Percentiles rank a stretch among this genome's conserved stretches.
These are phyloP conservation scores for Brasilioporus rufonigricans DNA, from an alignment of 768 basidiomycete genomes.

Conservation along the genomic window DNA sequence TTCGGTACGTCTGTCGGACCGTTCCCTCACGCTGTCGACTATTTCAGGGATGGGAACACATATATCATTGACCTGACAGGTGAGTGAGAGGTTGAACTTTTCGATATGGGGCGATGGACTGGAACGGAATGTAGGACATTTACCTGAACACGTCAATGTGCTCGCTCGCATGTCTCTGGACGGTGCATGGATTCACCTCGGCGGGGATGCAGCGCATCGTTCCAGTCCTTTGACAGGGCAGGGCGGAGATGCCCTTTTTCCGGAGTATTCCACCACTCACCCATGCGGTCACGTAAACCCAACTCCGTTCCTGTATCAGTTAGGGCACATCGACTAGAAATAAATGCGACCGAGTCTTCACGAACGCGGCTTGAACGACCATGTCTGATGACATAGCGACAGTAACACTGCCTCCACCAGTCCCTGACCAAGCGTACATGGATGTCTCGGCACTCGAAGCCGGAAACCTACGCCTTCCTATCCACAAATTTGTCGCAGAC, in stretches of 20 bases:
- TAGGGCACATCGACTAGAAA: too few relatives aligned
- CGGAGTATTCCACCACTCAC: too few relatives aligned
- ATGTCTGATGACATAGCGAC: slow-evolving; percentile 33
- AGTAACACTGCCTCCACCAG: too few relatives aligned
- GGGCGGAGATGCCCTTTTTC: too few relatives aligned
- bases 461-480: too few relatives aligned
- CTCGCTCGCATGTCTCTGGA: background rate
- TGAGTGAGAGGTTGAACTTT: background rate
- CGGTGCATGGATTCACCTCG: background rate
- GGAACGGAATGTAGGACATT: background rate
- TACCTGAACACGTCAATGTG: background rate
- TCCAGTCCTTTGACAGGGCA: background rate
- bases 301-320: too few relatives aligned
- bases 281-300: too few relatives aligned
- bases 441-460: too few relatives aligned
- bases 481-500: too few relatives aligned
- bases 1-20: background rate
- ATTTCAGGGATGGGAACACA: background rate
- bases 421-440: too few relatives aligned
- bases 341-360: too few relatives aligned
- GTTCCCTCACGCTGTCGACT: background rate
- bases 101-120: background rate
- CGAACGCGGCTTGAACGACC: too few relatives aligned
- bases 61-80: background rate
- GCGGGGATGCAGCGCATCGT: background rate